A percentile compares a stretch with the other conserved stretches of the same genome.
These are phyloP conservation scores for Cladosporium sp. DNA, from an alignment of 2,329 filamentous ascomycete genomes.

Conservation along the genomic window DNA sequence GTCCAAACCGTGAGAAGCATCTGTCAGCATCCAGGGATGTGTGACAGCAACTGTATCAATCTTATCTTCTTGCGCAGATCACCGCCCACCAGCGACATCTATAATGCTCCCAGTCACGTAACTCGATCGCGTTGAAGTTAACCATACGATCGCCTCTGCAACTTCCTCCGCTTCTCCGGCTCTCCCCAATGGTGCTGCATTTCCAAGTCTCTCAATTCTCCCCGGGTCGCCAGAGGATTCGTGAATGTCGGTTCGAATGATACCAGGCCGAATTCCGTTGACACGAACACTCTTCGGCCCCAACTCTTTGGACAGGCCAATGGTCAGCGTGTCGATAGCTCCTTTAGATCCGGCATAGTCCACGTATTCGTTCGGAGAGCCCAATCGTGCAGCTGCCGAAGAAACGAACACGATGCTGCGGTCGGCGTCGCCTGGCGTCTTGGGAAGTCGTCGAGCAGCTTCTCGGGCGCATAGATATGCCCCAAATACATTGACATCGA, in stretches of 20 bases:
- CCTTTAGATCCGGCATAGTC: slow-evolving; percentile 34
- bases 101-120: slow-evolving; percentile 24
- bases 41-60: slow-evolving; percentile 29
- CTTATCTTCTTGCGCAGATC: background rate
- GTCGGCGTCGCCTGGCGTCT: slow-evolving; percentile 9
- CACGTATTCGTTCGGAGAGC: slow-evolving; percentile 31
- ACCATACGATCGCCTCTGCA: slow-evolving; percentile 33
- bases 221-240: slow-evolving; percentile 26
- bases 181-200: slow-evolving; percentile 27
- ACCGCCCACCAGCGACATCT: slow-evolving; percentile 25
- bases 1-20: slow-evolving; percentile 13
- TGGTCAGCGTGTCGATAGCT: slow-evolving; percentile 30
- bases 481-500: slow-evolving; percentile 32
- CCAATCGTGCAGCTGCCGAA: slow-evolving; percentile 29
- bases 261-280: slow-evolving; percentile 30
- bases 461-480: slow-evolving; percentile 33
- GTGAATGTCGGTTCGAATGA: slow-evolving; percentile 33
- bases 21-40: slow-evolving; percentile 30
- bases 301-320: slow-evolving; percentile 31
- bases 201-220: slow-evolving; percentile 27
- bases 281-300: slow-evolving; percentile 29
- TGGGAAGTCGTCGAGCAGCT: slow-evolving; percentile 28
- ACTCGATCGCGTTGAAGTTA: slow-evolving; percentile 23
- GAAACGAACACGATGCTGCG: slow-evolving; percentile 32
- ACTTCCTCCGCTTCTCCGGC: slow-evolving; percentile 31